Base-by-base conservation (phyloP, 345 rosid genomes). In the Passiflora organensis region DNA sequence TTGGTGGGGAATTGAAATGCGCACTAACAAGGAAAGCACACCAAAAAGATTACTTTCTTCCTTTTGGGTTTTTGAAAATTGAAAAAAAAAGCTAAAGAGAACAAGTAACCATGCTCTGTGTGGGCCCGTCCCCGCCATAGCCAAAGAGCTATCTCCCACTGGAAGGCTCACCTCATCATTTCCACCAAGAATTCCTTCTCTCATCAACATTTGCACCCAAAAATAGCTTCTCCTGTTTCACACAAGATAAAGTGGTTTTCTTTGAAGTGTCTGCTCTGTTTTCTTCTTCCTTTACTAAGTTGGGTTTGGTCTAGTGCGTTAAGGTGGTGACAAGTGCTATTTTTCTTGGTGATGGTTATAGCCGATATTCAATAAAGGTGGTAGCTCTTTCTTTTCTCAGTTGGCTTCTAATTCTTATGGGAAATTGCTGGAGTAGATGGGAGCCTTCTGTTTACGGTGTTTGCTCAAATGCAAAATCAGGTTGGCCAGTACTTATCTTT, bases 391-490 rank as follows among this genome's bases (percentile, higher is more conserved):
- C 11, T 51, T 36, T 32, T 50, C 39, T 19, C 46, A 58, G 37
- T 34, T 53, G 50, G 50, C 60, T 66, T 60, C 54, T 44, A 63
- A 48, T 38, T 16, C 54, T 39, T 62, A 87, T 91, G 97, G 97
- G 97, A 48, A 91, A 91, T 77, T 85, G 95, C 74, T 85, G 75
- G 70, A 80, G 81, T 77, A 74, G 76, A 52, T 70, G 82, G 77
- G 83, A 91, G 71, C 76, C 84, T 66, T 75, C 87, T 20, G 74
- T 83, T 54, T 80, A 82, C 76, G 82, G 74, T 78, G 94, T 90
- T 47, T 90, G 94, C 23, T 70, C 97, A 41, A 87, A 80, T 81
- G 82, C 88, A 54, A 91, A 91, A 74, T 72, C 91, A 83, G 97
- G 97, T 91, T 72, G 58, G 70, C 60, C 53, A 50, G 28, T 48